These are phyloP conservation scores for Ophiosphaerella narmari DNA, from an alignment of 2,329 filamentous ascomycete species.

Conservation along the genomic window DNA sequence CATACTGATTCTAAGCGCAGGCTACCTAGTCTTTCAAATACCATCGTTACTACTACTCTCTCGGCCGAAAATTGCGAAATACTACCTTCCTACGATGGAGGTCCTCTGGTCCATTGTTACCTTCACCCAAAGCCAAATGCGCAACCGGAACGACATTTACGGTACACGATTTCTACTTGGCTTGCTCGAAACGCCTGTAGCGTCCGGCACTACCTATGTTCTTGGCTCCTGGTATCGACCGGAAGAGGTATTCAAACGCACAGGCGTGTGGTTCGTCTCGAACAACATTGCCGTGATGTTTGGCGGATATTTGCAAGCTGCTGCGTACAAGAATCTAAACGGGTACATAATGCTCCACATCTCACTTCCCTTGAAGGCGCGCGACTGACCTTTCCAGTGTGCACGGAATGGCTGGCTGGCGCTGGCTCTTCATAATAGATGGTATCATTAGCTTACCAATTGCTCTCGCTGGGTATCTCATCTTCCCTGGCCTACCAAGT, in stretches of 20 bases:
- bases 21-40: conserved; percentile 48
- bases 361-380: no score
- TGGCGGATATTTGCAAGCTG: conserved; percentile 62
- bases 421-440: conserved; percentile 62
- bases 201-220: conserved; percentile 44
- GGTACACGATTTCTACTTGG: conserved; percentile 47
- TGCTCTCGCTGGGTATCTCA: conserved; percentile 58
- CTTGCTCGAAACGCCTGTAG: conserved; percentile 43
- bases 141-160: conserved; percentile 46
- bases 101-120: conserved; percentile 49
- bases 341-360: conserved; percentile 34
- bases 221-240: conserved; percentile 50
- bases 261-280: conserved; percentile 59
- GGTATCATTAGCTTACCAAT: conserved; percentile 62
- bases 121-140: conserved; percentile 46
- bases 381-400: conserved; percentile 21
- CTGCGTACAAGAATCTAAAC: conserved; percentile 58
- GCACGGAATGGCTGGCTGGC: conserved; percentile 56
- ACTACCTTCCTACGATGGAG: conserved; percentile 47
- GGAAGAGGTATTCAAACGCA: conserved; percentile 58
- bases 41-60: conserved; percentile 47
- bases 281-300: conserved; percentile 61
- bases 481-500: conserved; percentile 58
- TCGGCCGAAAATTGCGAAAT: conserved; percentile 42
- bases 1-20: conserved; percentile 13